Evolutionary conservation across 169 alveolate genomes (phyloP), one percentile per base, ranked within the genome.

Genomic region (Cryptosporidium sp.): DNA sequence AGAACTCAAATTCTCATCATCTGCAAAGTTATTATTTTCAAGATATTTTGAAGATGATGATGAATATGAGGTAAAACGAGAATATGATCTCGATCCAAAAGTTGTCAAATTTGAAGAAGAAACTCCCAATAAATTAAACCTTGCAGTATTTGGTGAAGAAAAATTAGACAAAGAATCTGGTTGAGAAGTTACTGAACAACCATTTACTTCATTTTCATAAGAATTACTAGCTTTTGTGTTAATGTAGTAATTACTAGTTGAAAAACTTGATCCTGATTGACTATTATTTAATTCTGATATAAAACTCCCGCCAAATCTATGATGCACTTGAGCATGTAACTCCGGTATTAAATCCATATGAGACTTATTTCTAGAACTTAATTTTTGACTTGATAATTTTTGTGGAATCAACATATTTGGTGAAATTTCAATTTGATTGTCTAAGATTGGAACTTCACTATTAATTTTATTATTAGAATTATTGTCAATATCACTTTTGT

Each of bases 21-120:
- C 21, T 0, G 29, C 26, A 29, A 44, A 58, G n/a, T n/a, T 70
- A n/a, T 16, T 70, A 21, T 33, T 21, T 7, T 70, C 69, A 23
- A 45, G 1, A 29, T 70, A 33, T n/a, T n/a, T 23, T 9, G 72
- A 73, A 0, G 86, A 73, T 18, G 12, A 35, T 26, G 62, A 73
- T 9, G 71, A 53, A n/a, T 71, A 33, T 21, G 70, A 37, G 26
- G 7, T 18, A 26, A 73, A 8, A 12, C 53, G 60, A 44, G 86
- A 73, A 35, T 58, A 73, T 2, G 86, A 14, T n/a, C 9, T 53
- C 1, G 86, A 73, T 12, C 39, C 72, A 44, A 70, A 9, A 16
- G 31, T 26, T 45, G 85, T 70, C 0, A 56, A 33, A 21, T 73
- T 58, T 31, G 86, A 73, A 4, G 86, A 73, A n/a, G 85, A 48